These are phyloP conservation scores for Boletus rubroflammeus DNA, from an alignment of 768 basidiomycete species.

Conservation along the genomic window DNA sequence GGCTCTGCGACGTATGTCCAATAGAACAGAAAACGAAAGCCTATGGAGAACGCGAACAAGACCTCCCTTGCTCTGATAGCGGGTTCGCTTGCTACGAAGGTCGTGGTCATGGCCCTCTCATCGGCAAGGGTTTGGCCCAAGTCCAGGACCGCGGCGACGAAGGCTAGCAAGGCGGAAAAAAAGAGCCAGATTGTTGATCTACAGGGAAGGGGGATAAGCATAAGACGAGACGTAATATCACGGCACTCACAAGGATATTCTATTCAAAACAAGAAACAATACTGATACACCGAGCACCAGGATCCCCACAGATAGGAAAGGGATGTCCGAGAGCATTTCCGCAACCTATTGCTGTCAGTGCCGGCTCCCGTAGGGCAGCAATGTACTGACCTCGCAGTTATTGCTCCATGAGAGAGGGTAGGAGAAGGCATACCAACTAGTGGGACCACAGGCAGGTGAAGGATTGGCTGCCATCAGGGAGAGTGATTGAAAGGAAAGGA, in stretches of 20 bases:
- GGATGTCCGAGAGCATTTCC: conserved; percentile 58
- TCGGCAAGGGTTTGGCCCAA: conserved; percentile 49
- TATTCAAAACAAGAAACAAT: conserved; percentile 52
- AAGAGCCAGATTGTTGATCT: conserved; percentile 54
- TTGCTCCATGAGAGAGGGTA: conserved; percentile 37
- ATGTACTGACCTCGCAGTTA: conserved; percentile 42
- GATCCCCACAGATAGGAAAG: conserved; percentile 64
- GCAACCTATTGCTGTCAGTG: conserved; percentile 42
- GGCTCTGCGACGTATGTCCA: conserved; percentile 63
- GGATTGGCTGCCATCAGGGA: conserved; percentile 19
- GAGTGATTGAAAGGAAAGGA: conserved; percentile 13
- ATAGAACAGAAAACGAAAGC: conserved; percentile 60
- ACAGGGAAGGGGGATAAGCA: conserved; percentile 1
- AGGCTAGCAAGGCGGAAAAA: conserved; percentile 53
- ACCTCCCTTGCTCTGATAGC: conserved; percentile 56
- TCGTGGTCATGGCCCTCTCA: conserved; percentile 28
- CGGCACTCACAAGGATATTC: conserved; percentile 46
- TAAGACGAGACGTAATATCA: background rate
- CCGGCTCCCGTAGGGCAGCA: background rate
- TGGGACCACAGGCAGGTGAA: conserved; percentile 11
- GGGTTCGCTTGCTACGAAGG: conserved; percentile 23
- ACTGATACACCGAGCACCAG: conserved; percentile 57
- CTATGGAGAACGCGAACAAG: conserved; percentile 52
- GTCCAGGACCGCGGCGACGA: conserved; percentile 62
- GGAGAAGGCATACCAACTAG: conserved; percentile 22